These are phyloP conservation scores for Leucosporidium scottii DNA, from an alignment of 768 basidiomycete species.

Conservation along the genomic window DNA sequence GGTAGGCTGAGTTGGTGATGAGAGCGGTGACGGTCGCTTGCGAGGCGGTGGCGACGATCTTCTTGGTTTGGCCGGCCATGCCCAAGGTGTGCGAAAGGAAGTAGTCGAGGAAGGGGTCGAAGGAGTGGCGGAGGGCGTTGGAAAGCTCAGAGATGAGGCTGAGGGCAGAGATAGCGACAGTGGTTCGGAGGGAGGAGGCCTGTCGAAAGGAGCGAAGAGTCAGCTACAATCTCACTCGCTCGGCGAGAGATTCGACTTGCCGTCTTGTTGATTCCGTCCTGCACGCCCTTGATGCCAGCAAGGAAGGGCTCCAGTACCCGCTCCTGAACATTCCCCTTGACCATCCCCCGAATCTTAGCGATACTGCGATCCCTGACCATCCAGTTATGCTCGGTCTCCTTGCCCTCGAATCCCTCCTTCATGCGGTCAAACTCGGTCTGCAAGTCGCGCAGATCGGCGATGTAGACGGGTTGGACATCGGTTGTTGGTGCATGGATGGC, in stretches of 20 bases:
- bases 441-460: conserved; percentile 77
- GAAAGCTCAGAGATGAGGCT: conserved; percentile 70
- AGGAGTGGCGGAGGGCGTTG: conserved; percentile 50
- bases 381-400: conserved; percentile 97
- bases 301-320: conserved; percentile 71
- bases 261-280: conserved; percentile 76
- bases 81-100: conserved; percentile 68
- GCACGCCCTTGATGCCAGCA: conserved; percentile 64
- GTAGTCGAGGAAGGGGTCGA: conserved; percentile 75
- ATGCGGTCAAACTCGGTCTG: conserved; percentile 76
- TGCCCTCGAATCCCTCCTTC: conserved; percentile 80
- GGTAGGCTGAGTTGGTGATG: conserved; percentile 61
- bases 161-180: conserved; percentile 72
- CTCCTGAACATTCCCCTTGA: conserved; percentile 55
- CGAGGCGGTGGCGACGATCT: conserved; percentile 76
- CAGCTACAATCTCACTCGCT: conserved; percentile 11
- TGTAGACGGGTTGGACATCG: conserved; percentile 40
- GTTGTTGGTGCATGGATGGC: not conserved
- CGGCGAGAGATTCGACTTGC: conserved; percentile 48
- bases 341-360: conserved; percentile 22
- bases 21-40: conserved; percentile 65
- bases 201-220: conserved; percentile 39
- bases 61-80: conserved; percentile 88
- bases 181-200: conserved; percentile 85
- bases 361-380: conserved; percentile 56